Evolutionary conservation across 495 filamentous ascomycete species (phyloP).

Genomic region (Aspergillus sclerotioniger): DNA sequence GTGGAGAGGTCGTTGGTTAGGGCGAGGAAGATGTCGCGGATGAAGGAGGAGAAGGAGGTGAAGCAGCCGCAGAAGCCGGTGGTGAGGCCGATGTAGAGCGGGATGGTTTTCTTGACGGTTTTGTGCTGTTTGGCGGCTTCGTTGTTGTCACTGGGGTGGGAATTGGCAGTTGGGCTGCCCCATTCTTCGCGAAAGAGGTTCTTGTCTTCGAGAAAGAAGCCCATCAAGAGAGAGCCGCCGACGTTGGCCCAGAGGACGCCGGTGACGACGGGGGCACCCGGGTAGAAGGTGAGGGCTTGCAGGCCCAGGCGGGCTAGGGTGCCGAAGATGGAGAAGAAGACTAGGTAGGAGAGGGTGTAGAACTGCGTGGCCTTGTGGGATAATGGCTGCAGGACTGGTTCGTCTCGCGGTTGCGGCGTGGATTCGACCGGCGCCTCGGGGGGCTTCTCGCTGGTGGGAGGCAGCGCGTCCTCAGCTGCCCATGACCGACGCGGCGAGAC

Average conservation of each 20-base stretch:
- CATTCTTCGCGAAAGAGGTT: slow-evolving; percentile 71
- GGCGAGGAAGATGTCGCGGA: slow-evolving; percentile 81
- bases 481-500: slow-evolving; percentile 17
- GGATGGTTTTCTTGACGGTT: slow-evolving; percentile 74
- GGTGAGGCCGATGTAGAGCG: slow-evolving; percentile 86
- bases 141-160: slow-evolving; percentile 5
- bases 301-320: slow-evolving; percentile 83
- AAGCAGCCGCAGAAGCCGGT: slow-evolving; percentile 94
- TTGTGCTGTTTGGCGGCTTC: slow-evolving; percentile 46
- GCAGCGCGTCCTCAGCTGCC: too few relatives aligned
- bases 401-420: slow-evolving; percentile 6
- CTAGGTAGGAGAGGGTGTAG: slow-evolving; percentile 77
- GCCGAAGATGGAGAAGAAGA: slow-evolving; percentile 83
- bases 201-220: slow-evolving; percentile 78
- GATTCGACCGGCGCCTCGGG: slow-evolving; percentile 9
- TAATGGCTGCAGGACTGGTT: slow-evolving; percentile 14
- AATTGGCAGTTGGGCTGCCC: slow-evolving; percentile 34
- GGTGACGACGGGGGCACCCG: slow-evolving; percentile 70
- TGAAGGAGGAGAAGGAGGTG: slow-evolving; percentile 89
- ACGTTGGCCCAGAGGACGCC: slow-evolving; percentile 89
- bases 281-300: slow-evolving; percentile 77
- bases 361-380: slow-evolving; percentile 66
- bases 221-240: slow-evolving; percentile 77
- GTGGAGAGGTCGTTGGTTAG: slow-evolving; percentile 70
- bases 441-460: slow-evolving; percentile 17